Evolutionary conservation across 305 asterid genomes (phyloP).

Genomic region (Ajuga reptans): DNA sequence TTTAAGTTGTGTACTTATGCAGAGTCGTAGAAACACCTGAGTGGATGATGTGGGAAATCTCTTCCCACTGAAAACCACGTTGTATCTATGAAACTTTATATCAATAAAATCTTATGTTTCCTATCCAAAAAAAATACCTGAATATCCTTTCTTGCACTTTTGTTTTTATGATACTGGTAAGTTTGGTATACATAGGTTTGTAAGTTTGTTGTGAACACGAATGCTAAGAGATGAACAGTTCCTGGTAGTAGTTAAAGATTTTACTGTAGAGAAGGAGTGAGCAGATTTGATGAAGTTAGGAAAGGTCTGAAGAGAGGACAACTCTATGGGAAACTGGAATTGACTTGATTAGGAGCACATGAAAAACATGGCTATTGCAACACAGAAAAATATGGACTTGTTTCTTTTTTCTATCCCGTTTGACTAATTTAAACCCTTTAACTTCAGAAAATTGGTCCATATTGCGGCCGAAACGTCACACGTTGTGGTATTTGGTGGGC

Average conservation of each 20-base stretch:
- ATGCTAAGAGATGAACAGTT: not conserved
- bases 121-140: too few relatives aligned
- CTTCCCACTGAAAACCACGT: too few relatives aligned
- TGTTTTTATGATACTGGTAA: not conserved
- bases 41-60: too few relatives aligned
- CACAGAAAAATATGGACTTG: too few relatives aligned
- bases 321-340: not conserved
- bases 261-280: not conserved
- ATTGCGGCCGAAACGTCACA: conserved; percentile 66
- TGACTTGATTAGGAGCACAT: not conserved
- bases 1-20: too few relatives aligned
- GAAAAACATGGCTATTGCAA: too few relatives aligned
- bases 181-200: not conserved
- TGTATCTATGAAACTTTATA: too few relatives aligned
- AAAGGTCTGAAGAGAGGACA: not conserved
- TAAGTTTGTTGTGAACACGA: not conserved
- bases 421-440: conserved; percentile 13
- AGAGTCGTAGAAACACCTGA: too few relatives aligned
- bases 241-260: not conserved
- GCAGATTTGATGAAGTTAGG: not conserved
- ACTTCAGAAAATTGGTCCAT: conserved; percentile 66
- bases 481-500: conserved; percentile 99
- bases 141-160: not conserved
- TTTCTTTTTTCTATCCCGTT: not conserved
- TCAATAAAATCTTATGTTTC: too few relatives aligned